Conservation (phyloP, 805 yeast genomes). For the Ogataea philodendri region DNA sequence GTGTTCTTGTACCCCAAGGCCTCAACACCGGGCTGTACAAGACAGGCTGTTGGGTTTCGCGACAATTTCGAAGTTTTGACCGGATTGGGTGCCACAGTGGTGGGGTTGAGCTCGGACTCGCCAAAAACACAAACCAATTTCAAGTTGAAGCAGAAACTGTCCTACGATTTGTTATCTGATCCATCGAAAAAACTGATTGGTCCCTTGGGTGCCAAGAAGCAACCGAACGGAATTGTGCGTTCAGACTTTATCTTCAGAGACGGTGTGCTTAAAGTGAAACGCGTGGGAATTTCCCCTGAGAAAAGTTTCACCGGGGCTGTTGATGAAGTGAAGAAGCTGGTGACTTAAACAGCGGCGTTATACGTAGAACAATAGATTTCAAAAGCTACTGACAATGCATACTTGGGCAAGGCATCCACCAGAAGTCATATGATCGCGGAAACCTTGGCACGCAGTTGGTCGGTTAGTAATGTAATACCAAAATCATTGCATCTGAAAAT, state of each 20-base stretch:
- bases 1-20: constrained; percentile 87
- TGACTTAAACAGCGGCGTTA: too few species aligned
- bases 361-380: too few species aligned
- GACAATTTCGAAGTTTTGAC: constrained; percentile 53
- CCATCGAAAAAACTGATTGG: constrained; percentile 68
- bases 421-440: too few species aligned
- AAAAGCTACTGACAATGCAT: too few species aligned
- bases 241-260: constrained; percentile 90
- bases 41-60: constrained; percentile 89
- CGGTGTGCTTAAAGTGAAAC: constrained; percentile 60
- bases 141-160: constrained; percentile 67
- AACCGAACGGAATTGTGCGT: constrained; percentile 70
- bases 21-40: constrained; percentile 93
- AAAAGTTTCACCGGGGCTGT: constrained; percentile 59
- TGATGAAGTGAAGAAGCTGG: constrained; percentile 48
- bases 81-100: constrained; percentile 54
- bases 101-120: constrained; percentile 83
- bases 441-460: too few species aligned
- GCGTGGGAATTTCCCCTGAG: constrained; percentile 57
- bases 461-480: too few species aligned
- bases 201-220: constrained; percentile 78
- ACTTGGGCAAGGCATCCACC: too few species aligned
- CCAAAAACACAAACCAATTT: constrained; percentile 76
- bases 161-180: constrained; percentile 74
- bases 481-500: too few species aligned